A percentile compares a stretch with the other conserved stretches of the same genome.
Evolutionary conservation across 176 grass and related monocot species (phyloP).

Genomic region (Secale cereale): DNA sequence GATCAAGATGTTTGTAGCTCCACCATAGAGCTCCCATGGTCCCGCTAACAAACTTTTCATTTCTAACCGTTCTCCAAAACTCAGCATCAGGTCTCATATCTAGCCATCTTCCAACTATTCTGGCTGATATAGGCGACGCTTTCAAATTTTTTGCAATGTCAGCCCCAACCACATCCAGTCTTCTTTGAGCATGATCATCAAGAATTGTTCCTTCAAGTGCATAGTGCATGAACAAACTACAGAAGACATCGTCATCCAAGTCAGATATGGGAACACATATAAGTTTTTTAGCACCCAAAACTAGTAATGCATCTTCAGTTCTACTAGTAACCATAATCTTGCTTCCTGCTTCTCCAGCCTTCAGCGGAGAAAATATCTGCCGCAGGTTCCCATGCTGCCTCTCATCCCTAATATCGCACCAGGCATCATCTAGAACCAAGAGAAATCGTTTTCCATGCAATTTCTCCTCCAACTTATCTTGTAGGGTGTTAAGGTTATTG

Average conservation of each 20-base stretch:
- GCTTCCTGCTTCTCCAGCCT: not conserved
- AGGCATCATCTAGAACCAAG: conserved; percentile 43
- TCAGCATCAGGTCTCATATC: not conserved
- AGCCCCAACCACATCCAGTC: not conserved
- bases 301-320: not conserved
- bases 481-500: not conserved
- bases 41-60: not conserved
- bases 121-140: not conserved
- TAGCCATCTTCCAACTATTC: not conserved
- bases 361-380: conserved; percentile 7
- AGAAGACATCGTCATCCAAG: not conserved
- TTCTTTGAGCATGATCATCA: not conserved
- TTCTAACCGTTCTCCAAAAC: conserved; percentile 18
- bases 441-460: not conserved
- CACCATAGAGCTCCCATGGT: conserved; percentile 4
- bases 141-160: not conserved
- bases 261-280: not conserved
- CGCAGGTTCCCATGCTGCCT: not conserved
- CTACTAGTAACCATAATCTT: conserved; percentile 40
- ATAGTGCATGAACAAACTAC: conserved; percentile 29
- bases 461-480: not conserved
- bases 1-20: conserved; percentile 35
- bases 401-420: not conserved
- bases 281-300: not conserved
- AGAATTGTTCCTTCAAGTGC: conserved; percentile 1